Base-by-base conservation (phyloP, 73 alveolate species). In the Uronychia binucleata region DNA sequence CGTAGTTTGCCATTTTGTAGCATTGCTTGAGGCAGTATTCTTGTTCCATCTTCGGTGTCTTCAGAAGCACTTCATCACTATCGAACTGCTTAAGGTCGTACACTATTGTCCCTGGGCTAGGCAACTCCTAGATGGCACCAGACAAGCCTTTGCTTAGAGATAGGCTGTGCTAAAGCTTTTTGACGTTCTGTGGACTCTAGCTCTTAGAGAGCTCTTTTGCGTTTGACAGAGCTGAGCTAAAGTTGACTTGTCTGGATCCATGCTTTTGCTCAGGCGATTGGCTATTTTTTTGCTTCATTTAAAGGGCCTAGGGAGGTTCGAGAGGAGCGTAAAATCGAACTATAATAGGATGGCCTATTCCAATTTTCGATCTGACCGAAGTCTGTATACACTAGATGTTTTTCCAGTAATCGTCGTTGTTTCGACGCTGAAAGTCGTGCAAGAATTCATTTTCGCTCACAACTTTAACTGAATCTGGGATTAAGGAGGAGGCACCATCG, bases 391-490 rank as follows among this genome's bases (percentile, higher is more conserved):
- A 85, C 30, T 80, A 86, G 13, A 90, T 74, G 31, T 88, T 86
- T 57, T 75, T 86, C 96, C 96, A 90, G 80, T 57, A 85, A 32
- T 84, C 85, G 77, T 86, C 93, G 59, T 90, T 90, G 27, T 84
- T 82, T 58, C 96, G 29, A 25, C 89, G 46, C 67, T 84, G 27
- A 67, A 90, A 90, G 33, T 81, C 90, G 57, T 85, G 46, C 26
- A 90, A 78, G 77, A 86, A 86, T 74, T 86, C 92, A n/a, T 83
- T 86, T 34, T 86, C 92, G 28, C 83, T 86, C 78, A 86, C 87
- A n/a, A 86, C 92, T 34, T 86, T 86, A 1, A 86, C 92, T 26
- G 79, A 74, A 0, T 81, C 78, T 26, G 60, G 59, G 5, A 25
- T 77, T 19, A 81, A n/a, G 13, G 26, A 58, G 76, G n/a, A 60